A percentile compares a stretch with the other conserved stretches of the same genome.
phyloP scores from a whole-genome alignment of 1,284 basidiomycete genomes.

The Cryptococcus jaspeensis region DNA sequence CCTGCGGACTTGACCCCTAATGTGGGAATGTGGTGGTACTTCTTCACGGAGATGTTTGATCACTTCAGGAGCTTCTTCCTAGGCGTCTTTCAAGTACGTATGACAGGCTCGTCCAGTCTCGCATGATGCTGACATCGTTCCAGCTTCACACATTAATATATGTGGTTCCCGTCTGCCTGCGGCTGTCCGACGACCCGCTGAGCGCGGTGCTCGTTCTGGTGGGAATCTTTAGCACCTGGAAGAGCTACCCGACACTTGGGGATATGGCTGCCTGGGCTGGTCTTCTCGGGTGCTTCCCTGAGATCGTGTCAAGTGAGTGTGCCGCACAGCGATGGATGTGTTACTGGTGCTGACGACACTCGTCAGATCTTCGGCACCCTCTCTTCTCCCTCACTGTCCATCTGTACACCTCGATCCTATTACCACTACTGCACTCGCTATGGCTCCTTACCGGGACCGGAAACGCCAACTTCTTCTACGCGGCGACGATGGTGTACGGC shows the following conservation, averaged over 20 bases:
- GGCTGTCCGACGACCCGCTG: conserved; percentile 85
- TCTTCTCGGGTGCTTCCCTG: conserved; percentile 77
- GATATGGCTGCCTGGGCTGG: conserved; percentile 84
- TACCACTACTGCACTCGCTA: conserved; percentile 87
- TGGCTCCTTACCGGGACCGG: conserved; percentile 92
- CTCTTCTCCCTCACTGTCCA: conserved; percentile 81
- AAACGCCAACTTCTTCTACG: conserved; percentile 99
- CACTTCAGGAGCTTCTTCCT: conserved; percentile 95
- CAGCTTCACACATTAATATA: conserved; percentile 85
- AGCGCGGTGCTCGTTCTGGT: conserved; percentile 74
- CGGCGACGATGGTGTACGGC: conserved; percentile 89
- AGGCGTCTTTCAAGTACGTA: conserved; percentile 83
- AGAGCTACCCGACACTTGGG: conserved; percentile 86
- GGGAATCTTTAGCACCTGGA: conserved; percentile 80
- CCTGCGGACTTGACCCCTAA: conserved; percentile 89
- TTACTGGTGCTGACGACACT: conserved; percentile 1
- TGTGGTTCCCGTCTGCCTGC: conserved; percentile 77
- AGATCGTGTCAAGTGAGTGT: conserved; percentile 72
- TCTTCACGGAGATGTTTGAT: conserved; percentile 99
- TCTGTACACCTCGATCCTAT: conserved; percentile 77
- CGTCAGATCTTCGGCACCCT: conserved; percentile 77
- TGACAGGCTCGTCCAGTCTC: background rate
- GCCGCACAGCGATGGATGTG: background rate
- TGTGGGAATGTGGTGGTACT: conserved; percentile 97
- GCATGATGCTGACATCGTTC: background rate